Percentiles rank a stretch among this genome's conserved stretches.
Conservation (phyloP, 164 flowering plant species). For the Amborella trichopoda region DNA sequence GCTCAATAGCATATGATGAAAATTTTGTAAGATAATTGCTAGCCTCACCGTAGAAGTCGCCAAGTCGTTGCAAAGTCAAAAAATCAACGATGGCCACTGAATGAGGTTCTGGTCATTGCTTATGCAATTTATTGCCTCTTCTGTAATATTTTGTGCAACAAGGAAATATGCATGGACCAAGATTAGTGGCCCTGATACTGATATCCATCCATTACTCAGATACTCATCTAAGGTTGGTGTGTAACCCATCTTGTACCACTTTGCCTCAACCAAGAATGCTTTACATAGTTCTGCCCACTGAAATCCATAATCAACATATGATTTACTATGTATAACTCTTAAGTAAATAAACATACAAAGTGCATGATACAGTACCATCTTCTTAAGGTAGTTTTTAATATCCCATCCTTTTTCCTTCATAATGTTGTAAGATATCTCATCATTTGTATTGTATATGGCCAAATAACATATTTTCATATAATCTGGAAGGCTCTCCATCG, state of each 20-base stretch:
- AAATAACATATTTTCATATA: conserved; percentile 39
- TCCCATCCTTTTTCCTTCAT: conserved; percentile 15
- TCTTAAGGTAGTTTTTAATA: conserved; percentile 10
- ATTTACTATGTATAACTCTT: not conserved
- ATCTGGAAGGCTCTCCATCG: conserved; percentile 22
- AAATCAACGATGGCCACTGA: conserved; percentile 19
- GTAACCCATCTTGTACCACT: conserved; percentile 20
- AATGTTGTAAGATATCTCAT: conserved; percentile 24
- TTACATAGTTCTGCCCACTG: conserved; percentile 42
- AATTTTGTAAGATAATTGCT: not conserved
- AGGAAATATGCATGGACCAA: conserved; percentile 19
- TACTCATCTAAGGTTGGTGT: conserved; percentile 35
- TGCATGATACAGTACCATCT: conserved; percentile 10
- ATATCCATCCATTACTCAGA: conserved; percentile 26
- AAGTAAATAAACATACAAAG: not conserved
- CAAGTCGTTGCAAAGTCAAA: conserved; percentile 27
- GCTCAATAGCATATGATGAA: not conserved
- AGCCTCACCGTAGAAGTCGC: conserved; percentile 22
- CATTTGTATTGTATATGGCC: conserved; percentile 23
- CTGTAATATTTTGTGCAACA: conserved; percentile 2
- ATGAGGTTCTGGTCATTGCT: conserved; percentile 10
- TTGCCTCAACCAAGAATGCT: conserved; percentile 30
- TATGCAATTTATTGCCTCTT: conserved; percentile 7
- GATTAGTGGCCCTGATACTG: conserved; percentile 15
- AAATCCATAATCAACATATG: not conserved